phyloP scores from a whole-genome alignment of 306 rosid species.

The Abrus precatorius region DNA sequence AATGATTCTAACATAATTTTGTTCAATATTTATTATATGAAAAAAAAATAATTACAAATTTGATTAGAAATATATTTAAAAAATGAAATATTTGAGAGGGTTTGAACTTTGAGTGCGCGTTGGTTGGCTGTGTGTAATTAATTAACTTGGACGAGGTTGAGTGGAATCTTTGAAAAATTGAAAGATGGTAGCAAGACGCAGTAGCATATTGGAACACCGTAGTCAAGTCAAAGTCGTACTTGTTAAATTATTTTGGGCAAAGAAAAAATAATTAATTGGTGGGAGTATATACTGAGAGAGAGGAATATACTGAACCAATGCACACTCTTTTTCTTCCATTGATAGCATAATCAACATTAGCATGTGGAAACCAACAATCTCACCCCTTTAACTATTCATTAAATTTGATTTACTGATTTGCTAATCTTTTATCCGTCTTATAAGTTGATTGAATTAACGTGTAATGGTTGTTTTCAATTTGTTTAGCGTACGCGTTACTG shows the following conservation, averaged over 20 bases:
- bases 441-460: neutral
- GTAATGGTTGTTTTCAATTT: neutral
- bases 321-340: neutral
- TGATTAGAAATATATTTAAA: no score
- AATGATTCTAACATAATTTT: no score
- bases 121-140: no score
- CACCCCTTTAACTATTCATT: no score
- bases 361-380: no score
- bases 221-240: conserved; percentile 35
- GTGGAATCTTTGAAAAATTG: no score
- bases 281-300: neutral
- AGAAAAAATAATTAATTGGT: neutral
- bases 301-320: conserved; percentile 1
- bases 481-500: neutral
- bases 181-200: conserved; percentile 11
- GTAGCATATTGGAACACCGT: neutral
- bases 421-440: neutral
- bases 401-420: neutral
- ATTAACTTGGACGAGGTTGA: no score
- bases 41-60: no score
- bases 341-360: neutral
- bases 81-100: no score
- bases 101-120: no score
- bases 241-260: neutral
- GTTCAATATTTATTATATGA: no score